Conservation (phyloP, 495 filamentous ascomycete species). For the Tuber umbilicatum region DNA sequence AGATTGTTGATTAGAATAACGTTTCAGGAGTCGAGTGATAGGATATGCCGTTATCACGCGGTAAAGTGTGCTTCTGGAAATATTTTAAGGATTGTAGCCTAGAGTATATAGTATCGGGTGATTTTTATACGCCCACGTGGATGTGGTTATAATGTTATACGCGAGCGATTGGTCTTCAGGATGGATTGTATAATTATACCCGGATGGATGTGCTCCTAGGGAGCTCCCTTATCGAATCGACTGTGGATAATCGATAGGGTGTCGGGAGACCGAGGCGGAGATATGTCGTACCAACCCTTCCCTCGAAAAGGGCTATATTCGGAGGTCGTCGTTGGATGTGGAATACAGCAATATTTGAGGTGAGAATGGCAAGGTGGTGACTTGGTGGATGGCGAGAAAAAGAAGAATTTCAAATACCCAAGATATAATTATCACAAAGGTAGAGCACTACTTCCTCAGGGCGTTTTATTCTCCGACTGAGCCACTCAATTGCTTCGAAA, state of each 20-base stretch:
- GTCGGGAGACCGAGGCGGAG: not conserved
- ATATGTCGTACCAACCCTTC: not conserved
- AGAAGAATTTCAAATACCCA: too few species aligned
- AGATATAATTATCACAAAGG: too few species aligned
- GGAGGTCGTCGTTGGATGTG: too few species aligned
- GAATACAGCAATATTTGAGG: too few species aligned
- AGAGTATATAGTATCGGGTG: not conserved
- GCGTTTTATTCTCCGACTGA: too few species aligned
- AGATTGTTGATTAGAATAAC: not conserved
- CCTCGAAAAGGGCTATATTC: not conserved
- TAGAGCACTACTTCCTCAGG: too few species aligned
- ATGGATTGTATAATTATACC: not conserved
- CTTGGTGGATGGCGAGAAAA: too few species aligned
- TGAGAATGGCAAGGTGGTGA: too few species aligned
- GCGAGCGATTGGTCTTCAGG: not conserved
- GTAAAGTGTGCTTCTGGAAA: not conserved
- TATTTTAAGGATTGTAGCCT: not conserved
- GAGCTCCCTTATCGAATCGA: not conserved
- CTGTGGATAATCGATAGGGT: not conserved
- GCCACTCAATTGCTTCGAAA: too few species aligned
- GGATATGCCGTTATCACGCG: not conserved
- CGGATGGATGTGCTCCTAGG: not conserved
- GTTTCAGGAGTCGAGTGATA: not conserved
- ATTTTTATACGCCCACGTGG: not conserved
- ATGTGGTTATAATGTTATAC: not conserved